Evolutionary conservation across 2,329 filamentous ascomycete species (phyloP), one percentile per base, ranked within the genome.

Genomic region (Camillea tinctor): DNA sequence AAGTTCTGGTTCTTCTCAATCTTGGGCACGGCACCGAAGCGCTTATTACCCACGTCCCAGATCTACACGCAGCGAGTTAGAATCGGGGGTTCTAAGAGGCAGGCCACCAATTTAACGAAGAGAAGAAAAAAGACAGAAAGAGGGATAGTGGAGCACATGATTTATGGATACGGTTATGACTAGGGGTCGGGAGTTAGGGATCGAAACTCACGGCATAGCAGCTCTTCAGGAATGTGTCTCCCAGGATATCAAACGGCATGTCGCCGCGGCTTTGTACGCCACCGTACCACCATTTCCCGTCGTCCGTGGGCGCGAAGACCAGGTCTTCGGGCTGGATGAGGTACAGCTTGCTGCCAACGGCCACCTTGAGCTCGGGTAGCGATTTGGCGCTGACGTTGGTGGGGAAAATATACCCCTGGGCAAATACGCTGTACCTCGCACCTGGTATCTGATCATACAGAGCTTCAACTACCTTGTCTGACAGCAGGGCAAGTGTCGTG

Each of bases 381-480:
- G n/a, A n/a, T n/a, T 86, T 70, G 9, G 82, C 79, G 0, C 73
- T 1, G 80, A 75, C 7, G 81, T 81, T 75, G 11, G 77, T 78
- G 0, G 89, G 89, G 72, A 87, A 88, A 23, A 87, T 74, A 68
- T 84, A 92, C 44, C 88, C 89, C 70, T 89, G 86, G 57, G 84
- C 79, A 2, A 71, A 65, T 13, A 74, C 67, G 64, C 87, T 81
- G 68, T 87, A 87, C 52, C 73, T 78, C 9, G 86, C 79, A 15
- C 86, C 87, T 3, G 84, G 82, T 60, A 92, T 90, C 30, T 82
- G 77, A 55, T 76, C 77, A 72, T 92, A 92, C 63, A 92, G 80
- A 2, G 82, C 82, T 60, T 86, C 75, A 69, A 84, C 87, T 13
- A 84, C 80, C 1, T 74, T 70, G 69, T 92, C 89, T 49, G 83